Percentiles rank a stretch among this genome's conserved stretches.
Conservation (phyloP, 23 red algal species). For the Gracilaria vermiculophylla region DNA sequence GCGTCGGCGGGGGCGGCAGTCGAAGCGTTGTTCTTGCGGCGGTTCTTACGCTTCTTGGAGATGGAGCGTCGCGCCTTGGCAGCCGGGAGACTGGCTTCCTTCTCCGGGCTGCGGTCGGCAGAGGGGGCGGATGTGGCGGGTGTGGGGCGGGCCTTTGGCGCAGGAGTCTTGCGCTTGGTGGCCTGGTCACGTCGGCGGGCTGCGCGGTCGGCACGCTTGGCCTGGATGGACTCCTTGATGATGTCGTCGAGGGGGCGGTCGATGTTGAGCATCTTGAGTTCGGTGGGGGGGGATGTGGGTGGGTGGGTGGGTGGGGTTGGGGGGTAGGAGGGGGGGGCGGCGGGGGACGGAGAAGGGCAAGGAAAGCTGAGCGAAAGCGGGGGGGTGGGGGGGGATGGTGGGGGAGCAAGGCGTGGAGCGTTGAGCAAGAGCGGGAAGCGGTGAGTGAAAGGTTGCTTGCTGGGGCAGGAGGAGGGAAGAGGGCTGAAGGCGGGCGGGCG, state of each 20-base stretch:
- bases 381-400: not conserved
- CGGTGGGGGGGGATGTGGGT: not conserved
- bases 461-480: not conserved
- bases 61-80: constrained; percentile 25
- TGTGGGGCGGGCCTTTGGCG: not conserved
- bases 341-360: not conserved
- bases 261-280: constrained; percentile 70
- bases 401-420: not conserved
- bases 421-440: not conserved
- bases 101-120: not conserved
- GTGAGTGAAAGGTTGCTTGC: not conserved
- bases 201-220: constrained; percentile 22
- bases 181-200: not conserved
- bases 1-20: not conserved
- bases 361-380: not conserved
- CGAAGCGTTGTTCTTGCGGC: not conserved
- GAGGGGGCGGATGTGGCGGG: not conserved
- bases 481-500: not conserved
- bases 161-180: constrained; percentile 11
- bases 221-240: constrained; percentile 64
- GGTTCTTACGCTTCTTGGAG: constrained; percentile 46
- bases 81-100: not conserved
- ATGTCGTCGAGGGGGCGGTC: constrained; percentile 84
- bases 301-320: not conserved
- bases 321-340: not conserved